Evolutionary conservation across 768 basidiomycete species (phyloP), one percentile per base, ranked within the genome.

Genomic region (Leccinum broughii): DNA sequence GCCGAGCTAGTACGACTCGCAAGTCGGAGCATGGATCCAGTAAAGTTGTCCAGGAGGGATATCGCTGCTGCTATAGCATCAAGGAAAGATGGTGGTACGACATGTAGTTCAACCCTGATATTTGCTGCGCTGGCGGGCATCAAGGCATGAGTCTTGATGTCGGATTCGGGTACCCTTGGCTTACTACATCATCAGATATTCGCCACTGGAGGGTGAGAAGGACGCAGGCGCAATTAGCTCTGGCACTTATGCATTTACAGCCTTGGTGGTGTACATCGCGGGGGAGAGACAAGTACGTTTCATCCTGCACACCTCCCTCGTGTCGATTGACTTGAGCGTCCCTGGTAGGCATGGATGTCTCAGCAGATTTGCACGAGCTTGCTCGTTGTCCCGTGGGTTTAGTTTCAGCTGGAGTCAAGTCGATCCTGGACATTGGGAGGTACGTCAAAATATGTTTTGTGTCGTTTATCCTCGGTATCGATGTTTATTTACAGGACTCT

Each of bases 381-480:
- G 81, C 90, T 22, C 83, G 92, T 20, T 96, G 93, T 66, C 90
- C 95, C 22, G 92, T 98, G 50, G 94, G 90, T 3, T 81, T 99
- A 37, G 86, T 98, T 10, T 96, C 95, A 17, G 90, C 95, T 10
- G 97, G 97, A 11, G 87, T 92, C 20, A 99, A 98, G 72, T 93
- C 91, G 0, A 98, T 99, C 62, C 74, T 99, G 48, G 97, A 99
- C 72, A 95, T 98, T 60, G 90, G 90, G 59, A 83, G 84, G 90
- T 85, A 57, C 57, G 61, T 37, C 51, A 11, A 24, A 10, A 28
- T 55, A 54, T 54, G 17, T 41, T 51, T 35, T 3, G 15, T 8
- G 9, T 64, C 24, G 15, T 35, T 37, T 30, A 13, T 46, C 34
- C 26, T 15, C 50, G 35, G n/a, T 52, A 39, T 50, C 57, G 32